phyloP scores from a whole-genome alignment of 1,284 basidiomycete genomes.

The Ceratobasidium sp. region DNA sequence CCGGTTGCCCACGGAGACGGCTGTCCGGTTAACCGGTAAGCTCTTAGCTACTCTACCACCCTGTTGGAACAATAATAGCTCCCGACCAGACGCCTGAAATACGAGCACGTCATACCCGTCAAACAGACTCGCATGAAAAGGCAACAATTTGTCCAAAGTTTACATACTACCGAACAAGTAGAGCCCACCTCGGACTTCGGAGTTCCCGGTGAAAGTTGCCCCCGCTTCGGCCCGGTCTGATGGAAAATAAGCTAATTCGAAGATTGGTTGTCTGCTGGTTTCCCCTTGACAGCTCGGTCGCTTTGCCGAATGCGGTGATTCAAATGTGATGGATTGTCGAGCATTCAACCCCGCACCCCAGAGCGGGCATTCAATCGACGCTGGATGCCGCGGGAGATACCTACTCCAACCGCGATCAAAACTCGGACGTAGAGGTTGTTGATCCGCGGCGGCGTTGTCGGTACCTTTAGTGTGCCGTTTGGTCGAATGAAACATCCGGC shows the following conservation, averaged over 20 bases:
- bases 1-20: too few species aligned
- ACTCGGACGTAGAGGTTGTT: neutral
- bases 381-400: neutral
- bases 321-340: neutral
- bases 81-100: too few species aligned
- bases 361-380: neutral
- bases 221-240: neutral
- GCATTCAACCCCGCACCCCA: neutral
- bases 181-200: neutral
- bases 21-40: too few species aligned
- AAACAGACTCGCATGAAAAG: slow-evolving; percentile 10
- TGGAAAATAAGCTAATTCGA: slow-evolving; percentile 19
- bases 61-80: neutral
- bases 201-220: neutral
- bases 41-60: too few species aligned
- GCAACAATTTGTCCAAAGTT: neutral
- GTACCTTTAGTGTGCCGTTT: neutral
- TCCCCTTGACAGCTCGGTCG: too few species aligned
- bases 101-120: slow-evolving; percentile 5
- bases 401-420: neutral
- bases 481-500: neutral
- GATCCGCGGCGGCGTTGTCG: too few species aligned
- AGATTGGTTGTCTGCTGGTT: neutral
- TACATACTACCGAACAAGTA: neutral
- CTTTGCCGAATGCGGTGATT: neutral